phyloP scores from a whole-genome alignment of 352 stramenopile genomes.

The Phytophthora cactorum region DNA sequence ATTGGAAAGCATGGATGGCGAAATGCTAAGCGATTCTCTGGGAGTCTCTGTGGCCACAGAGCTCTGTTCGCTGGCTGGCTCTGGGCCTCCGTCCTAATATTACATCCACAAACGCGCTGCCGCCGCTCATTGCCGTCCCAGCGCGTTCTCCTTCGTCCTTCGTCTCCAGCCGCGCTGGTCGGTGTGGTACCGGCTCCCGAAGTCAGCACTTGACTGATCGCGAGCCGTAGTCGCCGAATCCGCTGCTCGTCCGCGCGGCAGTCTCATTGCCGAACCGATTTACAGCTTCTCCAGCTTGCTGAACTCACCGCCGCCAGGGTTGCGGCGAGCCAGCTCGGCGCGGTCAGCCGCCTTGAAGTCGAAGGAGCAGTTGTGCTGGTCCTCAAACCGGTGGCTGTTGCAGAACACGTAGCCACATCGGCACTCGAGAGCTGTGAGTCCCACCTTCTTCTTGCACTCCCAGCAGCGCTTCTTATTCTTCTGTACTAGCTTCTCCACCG shows the following conservation, averaged over 20 bases:
- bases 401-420: conserved; percentile 91
- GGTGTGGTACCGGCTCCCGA: neutral
- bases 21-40: conserved; percentile 35
- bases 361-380: conserved; percentile 88
- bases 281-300: conserved; percentile 88
- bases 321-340: conserved; percentile 74
- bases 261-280: conserved; percentile 15
- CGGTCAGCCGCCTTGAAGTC: conserved; percentile 87
- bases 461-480: conserved; percentile 93
- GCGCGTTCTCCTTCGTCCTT: conserved; percentile 7
- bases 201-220: conserved; percentile 33
- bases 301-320: conserved; percentile 84
- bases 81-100: conserved; percentile 34
- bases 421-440: conserved; percentile 90
- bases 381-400: conserved; percentile 84
- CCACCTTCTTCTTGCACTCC: conserved; percentile 93
- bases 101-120: conserved; percentile 31
- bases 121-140: conserved; percentile 1
- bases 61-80: conserved; percentile 13
- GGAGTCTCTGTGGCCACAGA: conserved; percentile 11
- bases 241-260: neutral
- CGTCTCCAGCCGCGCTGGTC: conserved; percentile 10
- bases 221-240: conserved; percentile 2
- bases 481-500: conserved; percentile 61
- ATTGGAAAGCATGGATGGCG: conserved; percentile 33